Percentiles rank a stretch among this genome's conserved stretches.
Evolutionary conservation across 176 grass and related monocot genomes (phyloP).

Genomic region (Avena insularis): DNA sequence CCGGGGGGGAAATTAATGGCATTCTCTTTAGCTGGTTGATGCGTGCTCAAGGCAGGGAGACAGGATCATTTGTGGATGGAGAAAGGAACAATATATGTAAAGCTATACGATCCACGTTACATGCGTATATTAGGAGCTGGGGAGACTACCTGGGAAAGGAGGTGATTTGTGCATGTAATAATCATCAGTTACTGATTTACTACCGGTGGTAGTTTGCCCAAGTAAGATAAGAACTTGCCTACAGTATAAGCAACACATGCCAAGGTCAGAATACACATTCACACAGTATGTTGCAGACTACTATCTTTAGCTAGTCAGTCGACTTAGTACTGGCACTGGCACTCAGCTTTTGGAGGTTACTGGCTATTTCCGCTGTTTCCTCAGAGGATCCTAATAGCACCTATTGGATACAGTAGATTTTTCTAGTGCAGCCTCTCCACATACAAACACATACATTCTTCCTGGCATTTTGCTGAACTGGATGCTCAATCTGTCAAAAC

Average conservation of each 20-base stretch:
- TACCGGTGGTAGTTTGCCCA: background rate
- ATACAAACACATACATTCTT: background rate
- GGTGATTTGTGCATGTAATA: slow-evolving; percentile 18
- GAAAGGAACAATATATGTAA: background rate
- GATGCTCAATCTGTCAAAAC: background rate
- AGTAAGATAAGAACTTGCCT: background rate
- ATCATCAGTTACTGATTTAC: slow-evolving; percentile 44
- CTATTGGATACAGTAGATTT: background rate
- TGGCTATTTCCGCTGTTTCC: slow-evolving; percentile 33
- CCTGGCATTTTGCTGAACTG: background rate
- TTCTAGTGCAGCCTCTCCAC: background rate
- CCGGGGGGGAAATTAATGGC: background rate
- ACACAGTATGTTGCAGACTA: background rate
- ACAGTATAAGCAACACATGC: background rate
- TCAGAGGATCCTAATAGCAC: slow-evolving; percentile 36
- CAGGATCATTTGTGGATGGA: slow-evolving; percentile 55
- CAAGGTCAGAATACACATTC: background rate
- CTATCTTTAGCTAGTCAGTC: background rate
- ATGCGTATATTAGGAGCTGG: background rate
- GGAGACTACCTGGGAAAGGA: slow-evolving; percentile 27
- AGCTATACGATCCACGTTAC: background rate
- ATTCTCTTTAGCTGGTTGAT: slow-evolving; percentile 41
- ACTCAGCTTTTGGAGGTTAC: slow-evolving; percentile 43
- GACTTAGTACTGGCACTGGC: background rate
- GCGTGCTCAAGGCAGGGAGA: slow-evolving; percentile 55